Evolutionary conservation across 352 stramenopile genomes (phyloP).

Genomic region (Globisporangium ultimum): DNA sequence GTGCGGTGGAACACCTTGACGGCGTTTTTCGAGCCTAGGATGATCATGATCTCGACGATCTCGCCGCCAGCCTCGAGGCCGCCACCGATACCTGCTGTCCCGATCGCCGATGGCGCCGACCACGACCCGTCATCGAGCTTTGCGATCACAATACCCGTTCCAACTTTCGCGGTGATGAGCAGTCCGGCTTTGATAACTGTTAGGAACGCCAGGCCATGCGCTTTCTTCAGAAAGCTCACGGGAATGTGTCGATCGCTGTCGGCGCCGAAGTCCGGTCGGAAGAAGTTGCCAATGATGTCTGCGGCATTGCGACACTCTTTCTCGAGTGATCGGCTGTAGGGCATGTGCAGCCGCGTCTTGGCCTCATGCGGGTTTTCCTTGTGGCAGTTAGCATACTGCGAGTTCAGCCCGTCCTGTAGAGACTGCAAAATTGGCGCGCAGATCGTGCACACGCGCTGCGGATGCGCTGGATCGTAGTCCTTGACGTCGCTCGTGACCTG

Average conservation of each 20-base stretch:
- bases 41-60: constrained; percentile 94
- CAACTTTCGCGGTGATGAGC: constrained; percentile 80
- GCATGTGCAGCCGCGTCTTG: constrained; percentile 69
- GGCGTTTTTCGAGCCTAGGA: constrained; percentile 90
- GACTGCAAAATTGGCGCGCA: constrained; percentile 72
- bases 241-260: constrained; percentile 79
- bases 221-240: constrained; percentile 74
- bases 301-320: constrained; percentile 70
- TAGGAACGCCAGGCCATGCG: constrained; percentile 81
- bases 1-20: constrained; percentile 90
- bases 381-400: constrained; percentile 77
- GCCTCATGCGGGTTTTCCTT: constrained; percentile 78
- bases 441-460: constrained; percentile 79
- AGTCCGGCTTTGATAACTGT: constrained; percentile 83
- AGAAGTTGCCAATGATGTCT: constrained; percentile 84
- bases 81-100: constrained; percentile 84
- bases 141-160: constrained; percentile 89
- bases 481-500: constrained; percentile 53
- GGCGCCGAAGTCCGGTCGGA: constrained; percentile 56
- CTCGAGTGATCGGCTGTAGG: constrained; percentile 70
- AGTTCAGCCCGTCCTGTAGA: constrained; percentile 65
- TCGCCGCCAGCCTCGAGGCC: constrained; percentile 89
- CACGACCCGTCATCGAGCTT: constrained; percentile 83
- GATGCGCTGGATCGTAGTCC: constrained; percentile 65
- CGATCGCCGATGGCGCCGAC: constrained; percentile 92